A percentile compares a stretch with the other conserved stretches of the same genome.
Conservation (phyloP, 768 basidiomycete genomes). For the Lentinula edodes region DNA sequence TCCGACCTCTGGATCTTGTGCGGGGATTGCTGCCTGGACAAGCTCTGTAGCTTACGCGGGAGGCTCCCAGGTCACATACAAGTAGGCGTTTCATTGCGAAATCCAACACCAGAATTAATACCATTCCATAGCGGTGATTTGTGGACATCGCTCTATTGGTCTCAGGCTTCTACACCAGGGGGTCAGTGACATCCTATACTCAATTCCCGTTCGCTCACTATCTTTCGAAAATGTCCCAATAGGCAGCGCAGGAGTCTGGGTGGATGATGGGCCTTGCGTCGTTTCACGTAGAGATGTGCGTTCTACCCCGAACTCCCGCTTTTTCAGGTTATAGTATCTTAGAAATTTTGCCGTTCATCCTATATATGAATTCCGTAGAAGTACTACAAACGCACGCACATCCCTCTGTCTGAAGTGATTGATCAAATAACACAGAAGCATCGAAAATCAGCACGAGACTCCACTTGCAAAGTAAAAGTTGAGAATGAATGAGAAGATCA, state of each 20-base stretch:
- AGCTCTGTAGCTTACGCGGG: conserved; percentile 1
- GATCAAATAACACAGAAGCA: too few species aligned
- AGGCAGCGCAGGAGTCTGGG: conserved; percentile 3
- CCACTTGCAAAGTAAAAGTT: too few species aligned
- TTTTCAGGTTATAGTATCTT: neutral
- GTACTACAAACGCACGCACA: too few species aligned
- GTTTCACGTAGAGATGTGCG: neutral
- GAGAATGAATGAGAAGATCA: too few species aligned
- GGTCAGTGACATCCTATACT: neutral
- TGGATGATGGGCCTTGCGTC: neutral
- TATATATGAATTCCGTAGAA: too few species aligned
- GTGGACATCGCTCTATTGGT: conserved; percentile 1
- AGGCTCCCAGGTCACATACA: conserved; percentile 3
- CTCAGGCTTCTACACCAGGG: conserved; percentile 1
- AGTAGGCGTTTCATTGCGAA: neutral
- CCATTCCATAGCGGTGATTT: neutral
- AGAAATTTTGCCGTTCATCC: neutral
- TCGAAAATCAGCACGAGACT: too few species aligned
- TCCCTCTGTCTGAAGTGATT: too few species aligned
- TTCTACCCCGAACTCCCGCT: neutral
- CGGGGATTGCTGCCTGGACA: neutral
- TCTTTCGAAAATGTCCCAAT: neutral
- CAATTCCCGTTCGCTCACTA: neutral
- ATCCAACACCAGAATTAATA: neutral
- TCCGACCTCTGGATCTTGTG: conserved; percentile 1